Evolutionary conservation across 2,329 filamentous ascomycete species (phyloP), one percentile per base, ranked within the genome.

Genomic region (Phaeosphaeria sp.): DNA sequence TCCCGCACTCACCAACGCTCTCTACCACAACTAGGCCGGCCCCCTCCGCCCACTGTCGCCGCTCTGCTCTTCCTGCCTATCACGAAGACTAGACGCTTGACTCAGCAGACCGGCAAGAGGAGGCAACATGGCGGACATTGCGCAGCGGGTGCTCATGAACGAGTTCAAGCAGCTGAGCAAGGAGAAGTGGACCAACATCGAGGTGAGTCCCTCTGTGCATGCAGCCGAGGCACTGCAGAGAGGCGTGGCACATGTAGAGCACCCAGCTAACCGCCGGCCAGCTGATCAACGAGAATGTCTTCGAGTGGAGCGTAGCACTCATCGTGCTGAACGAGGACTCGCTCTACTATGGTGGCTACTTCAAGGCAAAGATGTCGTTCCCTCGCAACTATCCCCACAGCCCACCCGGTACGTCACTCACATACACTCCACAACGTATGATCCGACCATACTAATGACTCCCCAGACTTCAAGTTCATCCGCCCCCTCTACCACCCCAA

Each of bases 281-380:
- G 87, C 83, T 93, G 36, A 86, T 92, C 64, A 87, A 93, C 69
- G 85, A 89, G n/a, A 92, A 95, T 75, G 87, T 98, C 61, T 90
- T 96, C 74, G 86, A 88, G 63, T 98, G 95, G 94, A 88, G 87
- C 59, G 83, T 98, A 48, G 93, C 91, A 3, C 86, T 99, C 56
- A 93, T 97, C 81, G 92, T 97, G 39, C 86, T 97, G 71, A 98
- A 98, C 78, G 87, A 91, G 0, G 93, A 97, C 68, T 97, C 93
- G 61, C 84, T 90, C 64, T 98, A 96, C 83, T 89, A 97, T 71
- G 93, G 93, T 59, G 95, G 91, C 65, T 99, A 97, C 78, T 92
- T 97, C 78, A 93, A 91, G 83, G 92, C 91, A 53, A 88, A 91
- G 69, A 95, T 99, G 89, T 87, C 84, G 21, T 98, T 99, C 71